Base-by-base conservation (phyloP, 2,329 filamentous ascomycete genomes). In the Lecanicillium sp. region DNA sequence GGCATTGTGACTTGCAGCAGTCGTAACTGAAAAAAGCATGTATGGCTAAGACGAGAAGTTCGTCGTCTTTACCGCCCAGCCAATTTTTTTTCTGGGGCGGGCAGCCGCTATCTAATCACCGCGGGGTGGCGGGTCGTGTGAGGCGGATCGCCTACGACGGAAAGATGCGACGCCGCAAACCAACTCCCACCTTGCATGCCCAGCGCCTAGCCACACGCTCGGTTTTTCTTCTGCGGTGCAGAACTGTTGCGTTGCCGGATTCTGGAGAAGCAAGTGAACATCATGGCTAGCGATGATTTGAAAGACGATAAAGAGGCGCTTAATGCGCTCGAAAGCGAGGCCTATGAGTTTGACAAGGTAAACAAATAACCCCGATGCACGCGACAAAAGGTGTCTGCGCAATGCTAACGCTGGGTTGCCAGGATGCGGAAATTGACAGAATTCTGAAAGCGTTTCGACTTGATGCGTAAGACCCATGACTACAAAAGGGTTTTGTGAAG, bases 401-500 rank as follows among this genome's bases (percentile, higher is more conserved):
- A 7, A 11, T 6, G 22, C 39, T 37, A 32, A 37, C 25, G 30
- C 34, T 22, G n/a, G n/a, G 13, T 16, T n/a, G 3, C 8, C 47
- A 94, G 85, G 92, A 96, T 73, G 82, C 84, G 43, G 90, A 96
- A 59, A 96, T 96, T 53, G 86, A 94, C 56, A 84, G 90, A 44
- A 98, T 98, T 50, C 73, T 94, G 49, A 84, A 83, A 54, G 85
- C 89, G 34, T 98, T 98, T 63, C 80, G 83, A 51, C 78, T 79
- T 14, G 71, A 79, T 57, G 74, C 75, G 69, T 73, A 57, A 51
- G 67, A 25, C 2, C 4, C 6, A 29, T 41, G 18, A 35, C 15
- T 25, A 19, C 29, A 16, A 36, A 5, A 12, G 14, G 2, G n/a
- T 42, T 9, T 5, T 35, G 13, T 15, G 9, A 33, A 33, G 5